Conservation (phyloP, 352 stramenopile species). For the Pythium scleroteichum region DNA sequence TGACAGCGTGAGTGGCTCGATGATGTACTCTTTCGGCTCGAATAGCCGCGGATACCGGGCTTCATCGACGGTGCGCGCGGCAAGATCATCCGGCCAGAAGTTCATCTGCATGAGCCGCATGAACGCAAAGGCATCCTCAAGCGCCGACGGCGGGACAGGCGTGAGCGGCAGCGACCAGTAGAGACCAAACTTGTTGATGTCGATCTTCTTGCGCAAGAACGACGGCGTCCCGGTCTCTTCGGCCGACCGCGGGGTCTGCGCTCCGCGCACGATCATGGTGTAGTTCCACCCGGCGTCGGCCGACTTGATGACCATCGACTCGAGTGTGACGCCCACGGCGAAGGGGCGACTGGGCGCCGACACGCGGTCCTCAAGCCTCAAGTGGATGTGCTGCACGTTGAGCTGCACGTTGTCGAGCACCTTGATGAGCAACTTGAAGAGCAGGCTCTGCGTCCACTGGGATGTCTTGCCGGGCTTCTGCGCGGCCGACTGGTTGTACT, state of each 20-base stretch:
- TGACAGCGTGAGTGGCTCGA: slow-evolving; percentile 71
- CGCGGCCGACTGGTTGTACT: slow-evolving; percentile 47
- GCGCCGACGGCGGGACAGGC: slow-evolving; percentile 38
- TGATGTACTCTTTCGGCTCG: slow-evolving; percentile 56
- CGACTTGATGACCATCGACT: slow-evolving; percentile 83
- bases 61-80: slow-evolving; percentile 20
- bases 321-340: slow-evolving; percentile 70
- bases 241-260: slow-evolving; percentile 13
- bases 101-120: slow-evolving; percentile 68
- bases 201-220: slow-evolving; percentile 81
- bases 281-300: slow-evolving; percentile 82
- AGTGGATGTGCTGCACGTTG: slow-evolving; percentile 73
- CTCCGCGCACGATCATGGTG: slow-evolving; percentile 70
- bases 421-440: slow-evolving; percentile 81
- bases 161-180: slow-evolving; percentile 72
- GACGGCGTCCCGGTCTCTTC: slow-evolving; percentile 20
- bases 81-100: slow-evolving; percentile 39
- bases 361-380: slow-evolving; percentile 67
- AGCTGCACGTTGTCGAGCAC: slow-evolving; percentile 86
- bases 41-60: slow-evolving; percentile 38
- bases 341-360: slow-evolving; percentile 50
- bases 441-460: slow-evolving; percentile 70
- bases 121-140: slow-evolving; percentile 64
- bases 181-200: slow-evolving; percentile 78
- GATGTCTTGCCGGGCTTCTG: slow-evolving; percentile 17